Conservation (phyloP, 371 early-diverging fungal species). For the Mortierella sp. region DNA sequence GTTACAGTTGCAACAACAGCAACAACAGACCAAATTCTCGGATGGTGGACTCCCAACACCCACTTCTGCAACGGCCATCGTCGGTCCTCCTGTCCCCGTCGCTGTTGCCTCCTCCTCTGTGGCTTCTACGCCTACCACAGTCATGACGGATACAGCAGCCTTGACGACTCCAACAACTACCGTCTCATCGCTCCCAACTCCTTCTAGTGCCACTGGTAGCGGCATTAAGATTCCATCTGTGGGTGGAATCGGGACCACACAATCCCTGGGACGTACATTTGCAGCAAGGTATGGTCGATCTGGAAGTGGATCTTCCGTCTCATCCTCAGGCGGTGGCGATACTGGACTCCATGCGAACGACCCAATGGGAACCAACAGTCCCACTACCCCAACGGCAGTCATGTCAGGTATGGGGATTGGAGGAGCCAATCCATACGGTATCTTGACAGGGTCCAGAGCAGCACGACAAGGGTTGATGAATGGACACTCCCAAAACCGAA, state of each 20-base stretch:
- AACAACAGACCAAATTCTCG: neutral
- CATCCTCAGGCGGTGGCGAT: neutral
- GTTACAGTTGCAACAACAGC: neutral
- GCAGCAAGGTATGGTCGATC: constrained; percentile 28
- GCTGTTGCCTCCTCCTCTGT: too few relatives aligned
- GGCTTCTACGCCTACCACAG: too few relatives aligned
- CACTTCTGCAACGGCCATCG: too few relatives aligned
- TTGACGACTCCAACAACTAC: neutral
- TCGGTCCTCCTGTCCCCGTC: too few relatives aligned
- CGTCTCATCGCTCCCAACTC: constrained; percentile 6
- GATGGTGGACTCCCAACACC: too few relatives aligned
- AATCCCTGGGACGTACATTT: constrained; percentile 22
- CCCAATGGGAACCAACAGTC: constrained; percentile 7
- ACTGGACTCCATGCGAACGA: too few relatives aligned
- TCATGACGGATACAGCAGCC: too few relatives aligned
- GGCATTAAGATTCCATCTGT: too few relatives aligned
- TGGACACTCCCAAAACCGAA: too few relatives aligned
- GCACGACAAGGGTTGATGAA: neutral
- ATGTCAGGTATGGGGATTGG: too few relatives aligned
- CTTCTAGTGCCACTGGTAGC: too few relatives aligned
- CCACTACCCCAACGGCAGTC: constrained; percentile 24
- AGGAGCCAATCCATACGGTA: constrained; percentile 22
- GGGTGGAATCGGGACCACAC: constrained; percentile 1
- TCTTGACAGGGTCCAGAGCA: constrained; percentile 13
- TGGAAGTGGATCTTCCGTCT: constrained; percentile 12